Evolutionary conservation across 768 basidiomycete genomes (phyloP).

Genomic region (Coprinopsis strossmayeri): DNA sequence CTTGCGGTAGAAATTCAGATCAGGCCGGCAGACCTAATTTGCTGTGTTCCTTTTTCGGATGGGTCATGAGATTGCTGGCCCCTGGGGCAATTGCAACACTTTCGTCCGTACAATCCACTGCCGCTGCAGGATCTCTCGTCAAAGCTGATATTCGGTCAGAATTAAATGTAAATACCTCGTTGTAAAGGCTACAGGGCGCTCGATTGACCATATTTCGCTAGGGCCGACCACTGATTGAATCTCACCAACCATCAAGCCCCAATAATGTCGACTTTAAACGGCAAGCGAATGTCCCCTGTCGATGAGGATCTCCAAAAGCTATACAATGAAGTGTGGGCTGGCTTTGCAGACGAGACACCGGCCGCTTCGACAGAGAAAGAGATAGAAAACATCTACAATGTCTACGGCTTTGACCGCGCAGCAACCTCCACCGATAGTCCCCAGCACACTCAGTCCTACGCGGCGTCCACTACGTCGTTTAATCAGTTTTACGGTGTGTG

Average conservation of each 20-base stretch:
- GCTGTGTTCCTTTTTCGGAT: neutral
- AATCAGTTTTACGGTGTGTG: neutral
- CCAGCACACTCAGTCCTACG: neutral
- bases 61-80: neutral
- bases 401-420: constrained; percentile 18
- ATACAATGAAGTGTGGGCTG: constrained; percentile 70
- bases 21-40: too few species aligned
- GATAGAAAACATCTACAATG: constrained; percentile 32
- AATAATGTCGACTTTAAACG: neutral
- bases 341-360: constrained; percentile 44
- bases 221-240: neutral
- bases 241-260: neutral
- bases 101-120: too few species aligned
- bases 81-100: too few species aligned
- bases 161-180: too few species aligned
- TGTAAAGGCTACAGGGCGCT: too few species aligned
- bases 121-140: too few species aligned
- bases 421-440: neutral
- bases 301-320: constrained; percentile 70
- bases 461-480: neutral
- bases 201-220: too few species aligned
- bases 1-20: too few species aligned
- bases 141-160: too few species aligned
- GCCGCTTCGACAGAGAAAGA: constrained; percentile 24
- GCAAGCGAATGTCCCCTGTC: constrained; percentile 33